Conservation (phyloP, 352 stramenopile species). For the Globisporangium iwayamae region DNA sequence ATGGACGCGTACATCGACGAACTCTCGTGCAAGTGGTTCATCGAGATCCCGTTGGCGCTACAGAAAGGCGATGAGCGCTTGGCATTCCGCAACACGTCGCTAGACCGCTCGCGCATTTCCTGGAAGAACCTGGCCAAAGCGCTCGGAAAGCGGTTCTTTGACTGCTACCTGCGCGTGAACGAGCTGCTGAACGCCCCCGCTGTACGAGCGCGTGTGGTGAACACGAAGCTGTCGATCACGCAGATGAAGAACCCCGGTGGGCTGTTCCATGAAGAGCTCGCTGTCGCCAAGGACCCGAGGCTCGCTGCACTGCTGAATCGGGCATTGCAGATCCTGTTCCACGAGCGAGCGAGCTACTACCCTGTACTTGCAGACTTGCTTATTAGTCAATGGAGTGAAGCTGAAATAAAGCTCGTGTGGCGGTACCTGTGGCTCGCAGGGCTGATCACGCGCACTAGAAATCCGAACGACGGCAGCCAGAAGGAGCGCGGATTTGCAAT, state of each 20-base stretch:
- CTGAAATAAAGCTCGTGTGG: constrained; percentile 82
- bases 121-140: constrained; percentile 64
- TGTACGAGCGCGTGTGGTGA: constrained; percentile 60
- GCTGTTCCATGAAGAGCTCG: constrained; percentile 63
- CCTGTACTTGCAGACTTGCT: constrained; percentile 68
- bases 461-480: constrained; percentile 45
- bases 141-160: constrained; percentile 54
- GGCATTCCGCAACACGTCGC: constrained; percentile 53
- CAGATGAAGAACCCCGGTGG: constrained; percentile 70
- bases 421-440: constrained; percentile 78
- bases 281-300: constrained; percentile 53
- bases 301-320: constrained; percentile 59
- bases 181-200: constrained; percentile 58
- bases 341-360: constrained; percentile 71
- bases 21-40: constrained; percentile 71
- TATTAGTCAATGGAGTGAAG: constrained; percentile 66
- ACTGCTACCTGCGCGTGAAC: constrained; percentile 70
- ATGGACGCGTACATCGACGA: constrained; percentile 76
- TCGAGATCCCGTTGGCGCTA: constrained; percentile 69
- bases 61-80: constrained; percentile 60
- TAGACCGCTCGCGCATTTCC: constrained; percentile 60
- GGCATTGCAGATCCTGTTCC: constrained; percentile 80
- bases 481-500: constrained; percentile 71
- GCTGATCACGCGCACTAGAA: constrained; percentile 58
- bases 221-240: constrained; percentile 52